phyloP scores from a whole-genome alignment of 345 rosid species.

The Rhodamnia argentea region DNA sequence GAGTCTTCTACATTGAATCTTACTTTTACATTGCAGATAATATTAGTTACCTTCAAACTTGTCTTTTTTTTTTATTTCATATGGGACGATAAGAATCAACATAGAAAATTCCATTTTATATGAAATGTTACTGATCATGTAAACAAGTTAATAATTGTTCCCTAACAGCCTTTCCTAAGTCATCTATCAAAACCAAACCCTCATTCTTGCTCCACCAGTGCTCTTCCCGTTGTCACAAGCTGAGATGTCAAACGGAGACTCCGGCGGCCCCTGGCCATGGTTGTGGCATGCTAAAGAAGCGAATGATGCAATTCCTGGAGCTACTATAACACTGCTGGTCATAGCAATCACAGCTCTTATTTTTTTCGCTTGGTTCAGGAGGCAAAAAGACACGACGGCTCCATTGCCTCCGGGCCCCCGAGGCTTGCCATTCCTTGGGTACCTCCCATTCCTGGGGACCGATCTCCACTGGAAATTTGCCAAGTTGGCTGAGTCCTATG shows the following conservation, averaged over 20 bases:
- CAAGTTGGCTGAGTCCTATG: neutral
- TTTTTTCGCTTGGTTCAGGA: neutral
- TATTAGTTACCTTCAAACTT: neutral
- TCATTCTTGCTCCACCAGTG: neutral
- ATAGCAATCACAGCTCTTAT: neutral
- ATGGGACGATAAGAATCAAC: neutral
- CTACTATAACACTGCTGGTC: neutral
- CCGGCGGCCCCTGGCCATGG: neutral
- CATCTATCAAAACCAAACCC: neutral
- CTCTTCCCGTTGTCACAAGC: neutral
- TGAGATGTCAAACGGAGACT: neutral
- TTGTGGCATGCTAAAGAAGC: neutral
- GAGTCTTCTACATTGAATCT: neutral
- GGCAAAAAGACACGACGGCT: neutral
- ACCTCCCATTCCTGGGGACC: neutral
- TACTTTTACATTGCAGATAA: neutral
- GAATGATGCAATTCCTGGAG: neutral
- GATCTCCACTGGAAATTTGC: neutral
- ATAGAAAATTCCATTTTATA: neutral
- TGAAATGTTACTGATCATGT: neutral
- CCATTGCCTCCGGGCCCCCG: neutral
- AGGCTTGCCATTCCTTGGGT: neutral
- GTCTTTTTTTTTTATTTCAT: neutral
- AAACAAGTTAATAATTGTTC: neutral
- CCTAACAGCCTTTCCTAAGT: too few relatives aligned